phyloP scores from a whole-genome alignment of 2,329 filamentous ascomycete genomes.

The Amauroascus verrucosus region DNA sequence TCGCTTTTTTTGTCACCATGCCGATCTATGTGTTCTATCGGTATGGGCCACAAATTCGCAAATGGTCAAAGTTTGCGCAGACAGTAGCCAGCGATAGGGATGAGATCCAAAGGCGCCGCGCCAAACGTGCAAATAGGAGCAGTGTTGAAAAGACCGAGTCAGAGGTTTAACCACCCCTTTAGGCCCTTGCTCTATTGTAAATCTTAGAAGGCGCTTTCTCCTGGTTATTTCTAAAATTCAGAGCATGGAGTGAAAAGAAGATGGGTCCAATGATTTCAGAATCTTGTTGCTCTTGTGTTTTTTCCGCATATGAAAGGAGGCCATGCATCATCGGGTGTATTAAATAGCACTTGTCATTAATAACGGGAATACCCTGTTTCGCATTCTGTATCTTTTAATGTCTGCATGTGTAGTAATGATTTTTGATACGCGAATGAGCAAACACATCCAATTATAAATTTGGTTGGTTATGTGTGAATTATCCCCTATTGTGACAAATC shows the following conservation, averaged over 20 bases:
- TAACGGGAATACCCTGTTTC: not conserved
- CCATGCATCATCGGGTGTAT: not conserved
- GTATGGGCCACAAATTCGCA: slow-evolving; percentile 49
- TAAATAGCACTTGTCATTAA: not conserved
- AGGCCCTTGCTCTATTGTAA: not conserved
- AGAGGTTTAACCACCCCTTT: not conserved
- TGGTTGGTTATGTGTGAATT: no score
- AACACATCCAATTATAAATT: no score
- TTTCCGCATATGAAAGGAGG: not conserved
- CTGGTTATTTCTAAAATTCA: not conserved
- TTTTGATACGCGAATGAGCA: not conserved
- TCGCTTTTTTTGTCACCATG: slow-evolving; percentile 51
- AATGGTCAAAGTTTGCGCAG: slow-evolving; percentile 54
- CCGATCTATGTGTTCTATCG: slow-evolving; percentile 58
- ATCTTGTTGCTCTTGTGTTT: not conserved
- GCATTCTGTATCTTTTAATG: not conserved
- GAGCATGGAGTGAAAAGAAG: not conserved
- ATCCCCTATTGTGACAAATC: no score
- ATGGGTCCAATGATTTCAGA: not conserved
- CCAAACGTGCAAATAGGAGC: slow-evolving; percentile 8
- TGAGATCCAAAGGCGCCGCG: slow-evolving; percentile 13
- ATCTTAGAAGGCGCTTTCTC: no score
- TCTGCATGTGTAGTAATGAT: not conserved
- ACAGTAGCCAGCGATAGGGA: slow-evolving; percentile 41
- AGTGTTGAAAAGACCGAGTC: not conserved